These are phyloP conservation scores for Phialocephala subalpina DNA, from an alignment of 2,329 filamentous ascomycete species.

Conservation along the genomic window DNA sequence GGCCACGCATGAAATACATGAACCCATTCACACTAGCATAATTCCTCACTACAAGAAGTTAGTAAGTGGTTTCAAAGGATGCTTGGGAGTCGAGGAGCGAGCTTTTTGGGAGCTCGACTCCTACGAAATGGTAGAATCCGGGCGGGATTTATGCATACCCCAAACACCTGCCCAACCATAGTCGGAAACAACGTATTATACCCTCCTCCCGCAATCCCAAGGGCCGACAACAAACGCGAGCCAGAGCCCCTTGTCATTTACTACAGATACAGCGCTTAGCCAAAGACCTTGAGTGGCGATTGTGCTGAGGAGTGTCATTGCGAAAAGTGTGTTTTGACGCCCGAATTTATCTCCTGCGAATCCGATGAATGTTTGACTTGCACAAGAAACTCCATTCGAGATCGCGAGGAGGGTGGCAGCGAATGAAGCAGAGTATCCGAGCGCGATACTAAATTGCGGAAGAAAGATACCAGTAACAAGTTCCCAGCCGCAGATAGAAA, in stretches of 20 bases:
- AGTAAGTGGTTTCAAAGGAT: slow-evolving; percentile 47
- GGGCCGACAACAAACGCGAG: slow-evolving; percentile 51
- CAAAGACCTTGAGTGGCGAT: slow-evolving; percentile 49
- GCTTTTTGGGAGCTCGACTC: slow-evolving; percentile 6
- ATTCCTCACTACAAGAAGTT: slow-evolving; percentile 55
- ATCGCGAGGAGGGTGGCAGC: slow-evolving; percentile 55
- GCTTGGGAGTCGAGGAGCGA: background rate
- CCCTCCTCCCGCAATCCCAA: slow-evolving; percentile 53
- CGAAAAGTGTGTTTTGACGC: slow-evolving; percentile 55
- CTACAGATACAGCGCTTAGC: slow-evolving; percentile 41
- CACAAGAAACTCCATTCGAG: slow-evolving; percentile 55
- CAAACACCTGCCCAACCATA: slow-evolving; percentile 10
- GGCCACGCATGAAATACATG: slow-evolving; percentile 53
- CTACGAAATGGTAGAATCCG: no score
- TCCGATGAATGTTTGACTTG: slow-evolving; percentile 52
- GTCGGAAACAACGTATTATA: slow-evolving; percentile 56
- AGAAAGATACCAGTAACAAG: slow-evolving; percentile 56
- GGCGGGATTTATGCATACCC: no score
- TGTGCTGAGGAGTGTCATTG: slow-evolving; percentile 50
- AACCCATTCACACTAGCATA: slow-evolving; percentile 57
- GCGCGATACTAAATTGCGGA: slow-evolving; percentile 53
- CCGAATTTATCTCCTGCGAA: slow-evolving; percentile 55
- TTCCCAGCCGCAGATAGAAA: slow-evolving; percentile 53
- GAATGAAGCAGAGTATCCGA: slow-evolving; percentile 50
- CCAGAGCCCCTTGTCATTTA: slow-evolving; percentile 47